Conservation (phyloP, 1,284 basidiomycete species). For the Boletus semigastroideus region DNA sequence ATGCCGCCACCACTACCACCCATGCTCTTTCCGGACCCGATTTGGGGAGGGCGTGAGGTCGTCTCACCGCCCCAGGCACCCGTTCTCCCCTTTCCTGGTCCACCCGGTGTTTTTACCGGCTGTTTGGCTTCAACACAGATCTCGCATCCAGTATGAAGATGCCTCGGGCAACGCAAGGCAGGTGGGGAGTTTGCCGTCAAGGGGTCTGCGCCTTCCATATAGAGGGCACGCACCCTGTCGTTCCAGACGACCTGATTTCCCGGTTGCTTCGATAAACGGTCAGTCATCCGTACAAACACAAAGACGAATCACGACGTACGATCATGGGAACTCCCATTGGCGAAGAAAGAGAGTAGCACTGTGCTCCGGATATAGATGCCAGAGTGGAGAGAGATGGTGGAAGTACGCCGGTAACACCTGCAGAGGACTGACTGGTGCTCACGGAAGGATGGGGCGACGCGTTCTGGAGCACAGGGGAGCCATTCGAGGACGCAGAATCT, state of each 20-base stretch:
- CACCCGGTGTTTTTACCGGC: slow-evolving; percentile 29
- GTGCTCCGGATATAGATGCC: slow-evolving; percentile 33
- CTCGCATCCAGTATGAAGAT: slow-evolving; percentile 67
- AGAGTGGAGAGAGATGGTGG: slow-evolving; percentile 41
- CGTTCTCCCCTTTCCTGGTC: slow-evolving; percentile 24
- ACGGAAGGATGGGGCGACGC: slow-evolving; percentile 30
- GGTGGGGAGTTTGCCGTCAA: slow-evolving; percentile 62
- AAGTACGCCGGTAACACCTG: slow-evolving; percentile 16
- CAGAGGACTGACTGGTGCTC: slow-evolving; percentile 26
- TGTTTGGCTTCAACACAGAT: slow-evolving; percentile 67
- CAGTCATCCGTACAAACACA: neutral
- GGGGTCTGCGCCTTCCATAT: slow-evolving; percentile 61
- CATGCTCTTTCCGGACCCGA: slow-evolving; percentile 31
- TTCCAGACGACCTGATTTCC: slow-evolving; percentile 30
- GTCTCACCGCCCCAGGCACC: slow-evolving; percentile 28
- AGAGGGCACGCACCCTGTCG: slow-evolving; percentile 50
- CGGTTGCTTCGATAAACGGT: slow-evolving; percentile 10
- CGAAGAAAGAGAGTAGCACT: slow-evolving; percentile 8
- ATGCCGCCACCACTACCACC: slow-evolving; percentile 50
- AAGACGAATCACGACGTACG: slow-evolving; percentile 11
- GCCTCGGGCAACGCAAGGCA: slow-evolving; percentile 65
- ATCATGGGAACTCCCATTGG: neutral
- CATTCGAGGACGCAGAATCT: slow-evolving; percentile 19
- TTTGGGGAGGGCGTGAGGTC: slow-evolving; percentile 25
- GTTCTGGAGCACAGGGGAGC: slow-evolving; percentile 25